Percentiles rank a stretch among this genome's conserved stretches.
phyloP scores from a whole-genome alignment of 345 rosid species.

The Rhodomyrtus tomentosa region DNA sequence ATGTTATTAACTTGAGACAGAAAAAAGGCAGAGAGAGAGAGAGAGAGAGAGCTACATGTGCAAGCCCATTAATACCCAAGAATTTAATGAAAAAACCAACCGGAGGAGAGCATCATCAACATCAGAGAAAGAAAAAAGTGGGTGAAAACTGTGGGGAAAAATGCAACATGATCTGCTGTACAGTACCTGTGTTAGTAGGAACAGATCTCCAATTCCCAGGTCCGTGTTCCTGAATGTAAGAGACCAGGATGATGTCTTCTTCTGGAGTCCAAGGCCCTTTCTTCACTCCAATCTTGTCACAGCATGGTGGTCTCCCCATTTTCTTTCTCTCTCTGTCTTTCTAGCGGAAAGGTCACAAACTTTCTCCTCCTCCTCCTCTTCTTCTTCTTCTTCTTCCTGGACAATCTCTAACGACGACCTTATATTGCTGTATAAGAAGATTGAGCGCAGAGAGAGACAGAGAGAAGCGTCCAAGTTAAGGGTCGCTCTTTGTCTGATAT shows the following conservation, averaged over 20 bases:
- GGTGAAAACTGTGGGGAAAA: background rate
- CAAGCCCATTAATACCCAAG: background rate
- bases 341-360: background rate
- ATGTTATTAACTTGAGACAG: background rate
- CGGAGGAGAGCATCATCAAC: constrained; percentile 7
- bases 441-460: background rate
- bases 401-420: background rate
- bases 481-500: background rate
- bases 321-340: background rate
- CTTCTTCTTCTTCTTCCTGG: background rate
- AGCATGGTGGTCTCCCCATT: constrained; percentile 94
- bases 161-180: background rate
- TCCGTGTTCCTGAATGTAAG: constrained; percentile 84
- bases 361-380: background rate
- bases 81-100: constrained; percentile 38
- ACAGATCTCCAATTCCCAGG: constrained; percentile 96
- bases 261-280: constrained; percentile 99
- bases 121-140: background rate
- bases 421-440: background rate
- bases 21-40: background rate
- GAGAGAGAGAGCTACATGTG: background rate
- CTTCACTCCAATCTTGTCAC: constrained; percentile 76
- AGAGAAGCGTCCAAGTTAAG: background rate
- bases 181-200: constrained; percentile 65
- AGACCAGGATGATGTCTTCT: constrained; percentile 87